Percentiles rank a stretch among this genome's conserved stretches.
These are phyloP conservation scores for Kurtzmaniella quercitrusa DNA, from an alignment of 1,139 yeast genomes.

Conservation along the genomic window DNA sequence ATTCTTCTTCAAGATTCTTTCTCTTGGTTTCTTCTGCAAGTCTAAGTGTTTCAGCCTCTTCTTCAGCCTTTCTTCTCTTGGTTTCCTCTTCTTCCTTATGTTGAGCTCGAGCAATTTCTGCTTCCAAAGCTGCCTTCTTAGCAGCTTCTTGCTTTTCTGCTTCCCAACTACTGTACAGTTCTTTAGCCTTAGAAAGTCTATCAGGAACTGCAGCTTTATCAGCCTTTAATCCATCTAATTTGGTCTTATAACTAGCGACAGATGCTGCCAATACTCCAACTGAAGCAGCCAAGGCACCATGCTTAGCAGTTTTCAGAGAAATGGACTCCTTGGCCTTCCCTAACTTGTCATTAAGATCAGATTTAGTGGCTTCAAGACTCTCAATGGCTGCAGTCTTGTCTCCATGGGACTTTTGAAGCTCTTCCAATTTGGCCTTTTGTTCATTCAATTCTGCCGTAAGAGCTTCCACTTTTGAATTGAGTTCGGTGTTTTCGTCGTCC, in stretches of 20 bases:
- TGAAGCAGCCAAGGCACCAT: constrained; percentile 37
- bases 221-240: constrained; percentile 33
- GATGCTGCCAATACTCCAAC: constrained; percentile 41
- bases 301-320: constrained; percentile 34
- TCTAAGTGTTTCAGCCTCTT: constrained; percentile 41
- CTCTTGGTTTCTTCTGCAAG: constrained; percentile 32
- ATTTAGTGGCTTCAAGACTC: constrained; percentile 33
- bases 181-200: constrained; percentile 41
- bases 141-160: constrained; percentile 38
- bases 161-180: constrained; percentile 40
- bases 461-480: constrained; percentile 36
- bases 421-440: constrained; percentile 37
- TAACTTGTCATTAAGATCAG: constrained; percentile 37
- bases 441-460: constrained; percentile 39
- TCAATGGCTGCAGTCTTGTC: constrained; percentile 37
- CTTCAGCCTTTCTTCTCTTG: constrained; percentile 35
- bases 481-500: constrained; percentile 42
- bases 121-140: constrained; percentile 36
- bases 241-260: constrained; percentile 43
- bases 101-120: constrained; percentile 43
- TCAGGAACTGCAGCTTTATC: constrained; percentile 35
- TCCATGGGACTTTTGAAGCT: constrained; percentile 35
- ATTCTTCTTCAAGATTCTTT: constrained; percentile 24
- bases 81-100: constrained; percentile 49
- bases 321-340: constrained; percentile 30